A percentile compares a stretch with the other conserved stretches of the same genome.
Conservation (phyloP, 371 early-diverging fungal genomes). For the Syncephalastrum contaminatum region DNA sequence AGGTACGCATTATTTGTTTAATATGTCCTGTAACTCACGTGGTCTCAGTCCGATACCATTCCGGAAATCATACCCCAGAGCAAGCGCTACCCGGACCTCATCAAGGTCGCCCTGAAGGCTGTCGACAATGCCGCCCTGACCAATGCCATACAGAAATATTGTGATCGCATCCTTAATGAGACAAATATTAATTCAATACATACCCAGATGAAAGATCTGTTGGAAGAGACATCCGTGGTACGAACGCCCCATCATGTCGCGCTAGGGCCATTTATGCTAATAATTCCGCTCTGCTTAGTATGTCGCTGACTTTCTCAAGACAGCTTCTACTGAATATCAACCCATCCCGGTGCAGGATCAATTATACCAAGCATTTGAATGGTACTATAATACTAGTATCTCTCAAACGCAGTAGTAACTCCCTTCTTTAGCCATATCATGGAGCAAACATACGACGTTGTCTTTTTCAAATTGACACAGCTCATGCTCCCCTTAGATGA, state of each 20-base stretch:
- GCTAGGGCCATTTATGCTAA: not conserved
- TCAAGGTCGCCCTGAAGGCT: not conserved
- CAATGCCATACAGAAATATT: conserved; percentile 25
- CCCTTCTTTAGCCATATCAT: conserved; percentile 37
- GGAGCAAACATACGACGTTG: conserved; percentile 59
- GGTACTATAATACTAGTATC: conserved; percentile 11
- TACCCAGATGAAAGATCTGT: conserved; percentile 21
- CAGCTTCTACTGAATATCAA: not conserved
- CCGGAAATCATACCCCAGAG: conserved; percentile 4
- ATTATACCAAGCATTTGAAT: conserved; percentile 42
- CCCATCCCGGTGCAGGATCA: conserved; percentile 11
- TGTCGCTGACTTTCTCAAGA: not conserved
- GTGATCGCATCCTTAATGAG: conserved; percentile 27
- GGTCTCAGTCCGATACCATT: conserved; percentile 16
- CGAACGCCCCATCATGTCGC: conserved; percentile 4
- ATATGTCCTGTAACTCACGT: conserved; percentile 11
- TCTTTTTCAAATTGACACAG: conserved; percentile 55
- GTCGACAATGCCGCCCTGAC: not conserved
- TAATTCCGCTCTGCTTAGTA: not conserved
- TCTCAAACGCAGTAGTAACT: not conserved
- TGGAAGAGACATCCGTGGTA: conserved; percentile 20
- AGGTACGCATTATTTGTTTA: conserved; percentile 11
- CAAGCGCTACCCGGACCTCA: not conserved
- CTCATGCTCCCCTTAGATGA: conserved; percentile 36
- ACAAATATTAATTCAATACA: conserved; percentile 25